Evolutionary conservation across 2,329 filamentous ascomycete species (phyloP).

Genomic region (Colletotrichum zoysiae): DNA sequence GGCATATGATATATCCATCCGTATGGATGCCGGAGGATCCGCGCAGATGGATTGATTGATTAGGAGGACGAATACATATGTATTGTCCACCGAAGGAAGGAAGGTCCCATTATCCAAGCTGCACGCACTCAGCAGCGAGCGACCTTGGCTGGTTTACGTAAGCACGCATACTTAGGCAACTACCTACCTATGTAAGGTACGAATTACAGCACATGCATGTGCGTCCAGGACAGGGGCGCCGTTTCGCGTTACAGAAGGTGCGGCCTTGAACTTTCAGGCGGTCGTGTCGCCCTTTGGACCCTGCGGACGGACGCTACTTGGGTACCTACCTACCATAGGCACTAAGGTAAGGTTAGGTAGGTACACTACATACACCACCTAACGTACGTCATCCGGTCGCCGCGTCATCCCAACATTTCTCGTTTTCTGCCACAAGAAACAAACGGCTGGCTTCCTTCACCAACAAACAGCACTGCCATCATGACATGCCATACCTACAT

Average conservation of each 20-base stretch:
- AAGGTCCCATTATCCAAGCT: too few relatives aligned
- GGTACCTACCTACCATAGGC: too few relatives aligned
- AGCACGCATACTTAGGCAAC: too few relatives aligned
- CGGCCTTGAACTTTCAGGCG: neutral
- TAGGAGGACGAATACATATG: too few relatives aligned
- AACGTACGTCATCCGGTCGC: slow-evolving; percentile 20
- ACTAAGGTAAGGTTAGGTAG: too few relatives aligned
- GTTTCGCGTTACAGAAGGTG: neutral
- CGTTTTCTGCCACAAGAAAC: neutral
- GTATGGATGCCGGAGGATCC: slow-evolving; percentile 4
- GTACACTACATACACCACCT: too few relatives aligned
- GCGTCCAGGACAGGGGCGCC: neutral
- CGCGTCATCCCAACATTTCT: slow-evolving; percentile 17
- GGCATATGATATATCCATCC: too few relatives aligned
- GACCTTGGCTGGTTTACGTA: too few relatives aligned
- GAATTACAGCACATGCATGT: too few relatives aligned
- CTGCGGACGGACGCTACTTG: neutral
- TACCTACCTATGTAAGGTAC: too few relatives aligned
- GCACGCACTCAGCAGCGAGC: too few relatives aligned
- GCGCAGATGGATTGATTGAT: neutral
- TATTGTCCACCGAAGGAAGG: neutral
- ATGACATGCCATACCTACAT: neutral
- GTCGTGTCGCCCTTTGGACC: neutral
- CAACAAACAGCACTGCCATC: neutral
- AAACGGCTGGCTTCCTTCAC: neutral